phyloP scores from a whole-genome alignment of 148 eudicot species.

The Rhododendron griersonianum region DNA sequence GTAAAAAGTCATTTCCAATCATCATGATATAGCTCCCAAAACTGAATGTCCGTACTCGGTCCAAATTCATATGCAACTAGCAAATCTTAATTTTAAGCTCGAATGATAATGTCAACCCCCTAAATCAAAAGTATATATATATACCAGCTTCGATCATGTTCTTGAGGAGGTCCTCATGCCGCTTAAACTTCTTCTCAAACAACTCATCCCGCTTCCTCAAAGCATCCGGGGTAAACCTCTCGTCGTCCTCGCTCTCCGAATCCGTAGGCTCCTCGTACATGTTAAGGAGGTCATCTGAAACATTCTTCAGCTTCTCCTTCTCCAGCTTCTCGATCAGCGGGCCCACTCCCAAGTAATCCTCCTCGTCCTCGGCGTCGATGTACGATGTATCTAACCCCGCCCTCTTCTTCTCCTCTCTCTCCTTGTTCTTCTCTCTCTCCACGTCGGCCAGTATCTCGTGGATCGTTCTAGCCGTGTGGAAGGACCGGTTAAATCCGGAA shows the following conservation, averaged over 20 bases:
- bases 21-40: neutral
- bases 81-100: neutral
- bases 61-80: neutral
- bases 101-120: neutral
- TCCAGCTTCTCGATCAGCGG: conserved; percentile 68
- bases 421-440: conserved; percentile 39
- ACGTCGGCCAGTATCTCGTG: conserved; percentile 20
- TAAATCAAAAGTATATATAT: conserved; percentile 4
- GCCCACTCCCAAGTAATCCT: conserved; percentile 66
- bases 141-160: conserved; percentile 55
- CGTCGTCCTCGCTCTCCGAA: conserved; percentile 58
- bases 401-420: conserved; percentile 51
- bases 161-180: conserved; percentile 53
- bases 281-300: conserved; percentile 19
- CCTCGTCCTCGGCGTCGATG: conserved; percentile 58
- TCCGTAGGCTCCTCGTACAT: conserved; percentile 49
- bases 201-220: conserved; percentile 17
- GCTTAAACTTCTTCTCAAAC: conserved; percentile 42
- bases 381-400: conserved; percentile 51
- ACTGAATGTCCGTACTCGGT: neutral
- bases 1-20: neutral
- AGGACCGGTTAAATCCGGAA: conserved; percentile 2
- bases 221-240: conserved; percentile 30
- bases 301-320: conserved; percentile 30
- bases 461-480: conserved; percentile 11